These are phyloP conservation scores for Psilocybe azurescens DNA, from an alignment of 768 basidiomycete species.

Conservation along the genomic window DNA sequence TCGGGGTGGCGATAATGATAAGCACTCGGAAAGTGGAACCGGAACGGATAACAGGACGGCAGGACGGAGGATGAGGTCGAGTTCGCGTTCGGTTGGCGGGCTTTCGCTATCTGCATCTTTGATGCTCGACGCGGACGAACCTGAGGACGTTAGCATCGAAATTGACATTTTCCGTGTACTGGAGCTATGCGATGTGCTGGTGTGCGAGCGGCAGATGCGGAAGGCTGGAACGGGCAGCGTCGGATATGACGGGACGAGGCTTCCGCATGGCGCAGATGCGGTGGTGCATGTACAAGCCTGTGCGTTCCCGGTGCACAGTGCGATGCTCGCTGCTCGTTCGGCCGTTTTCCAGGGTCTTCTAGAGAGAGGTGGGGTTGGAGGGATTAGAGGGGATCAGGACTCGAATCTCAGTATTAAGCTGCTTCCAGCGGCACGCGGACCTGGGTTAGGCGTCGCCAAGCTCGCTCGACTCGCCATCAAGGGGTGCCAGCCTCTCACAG, in stretches of 20 bases:
- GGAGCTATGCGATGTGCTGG: constrained; percentile 38
- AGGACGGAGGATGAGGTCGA: too few relatives aligned
- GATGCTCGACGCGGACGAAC: constrained; percentile 34
- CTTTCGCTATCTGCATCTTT: too few relatives aligned
- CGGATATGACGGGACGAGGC: constrained; percentile 22
- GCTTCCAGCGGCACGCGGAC: constrained; percentile 27
- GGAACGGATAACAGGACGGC: neutral
- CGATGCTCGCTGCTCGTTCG: constrained; percentile 69
- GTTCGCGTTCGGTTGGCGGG: too few relatives aligned
- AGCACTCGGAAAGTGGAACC: neutral
- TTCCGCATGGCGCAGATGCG: constrained; percentile 68
- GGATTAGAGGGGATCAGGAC: constrained; percentile 30
- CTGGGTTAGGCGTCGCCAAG: constrained; percentile 26
- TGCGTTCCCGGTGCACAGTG: constrained; percentile 65
- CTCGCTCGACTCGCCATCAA: constrained; percentile 47
- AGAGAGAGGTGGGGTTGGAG: constrained; percentile 29
- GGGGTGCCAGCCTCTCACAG: constrained; percentile 66
- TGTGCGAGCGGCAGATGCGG: constrained; percentile 30
- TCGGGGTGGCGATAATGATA: constrained; percentile 1
- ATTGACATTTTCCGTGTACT: constrained; percentile 40
- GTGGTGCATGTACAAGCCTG: constrained; percentile 48
- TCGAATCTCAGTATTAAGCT: constrained; percentile 27
- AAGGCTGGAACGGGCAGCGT: constrained; percentile 21
- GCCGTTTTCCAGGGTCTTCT: constrained; percentile 49
- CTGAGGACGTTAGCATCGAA: constrained; percentile 41